Conservation (phyloP, 345 rosid genomes). For the Dimocarpus longan region DNA sequence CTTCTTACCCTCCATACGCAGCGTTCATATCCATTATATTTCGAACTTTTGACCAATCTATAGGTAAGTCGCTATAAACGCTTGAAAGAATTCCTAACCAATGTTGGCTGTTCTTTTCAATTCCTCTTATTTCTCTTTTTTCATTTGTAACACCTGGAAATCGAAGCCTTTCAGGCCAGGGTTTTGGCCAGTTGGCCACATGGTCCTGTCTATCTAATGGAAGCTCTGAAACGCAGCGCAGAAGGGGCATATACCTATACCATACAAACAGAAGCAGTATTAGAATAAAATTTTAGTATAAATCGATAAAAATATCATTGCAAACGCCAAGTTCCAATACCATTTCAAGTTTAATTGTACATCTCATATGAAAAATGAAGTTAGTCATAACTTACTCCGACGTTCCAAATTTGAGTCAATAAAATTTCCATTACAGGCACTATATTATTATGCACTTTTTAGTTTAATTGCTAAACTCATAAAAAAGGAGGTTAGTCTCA, state of each 20-base stretch:
- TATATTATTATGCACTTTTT: too few relatives aligned
- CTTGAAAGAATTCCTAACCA: constrained; percentile 73
- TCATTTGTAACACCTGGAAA: constrained; percentile 50
- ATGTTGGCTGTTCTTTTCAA: constrained; percentile 58
- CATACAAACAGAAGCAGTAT: neutral
- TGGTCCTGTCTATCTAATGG: constrained; percentile 50
- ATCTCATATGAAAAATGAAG: too few relatives aligned
- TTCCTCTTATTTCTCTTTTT: constrained; percentile 35
- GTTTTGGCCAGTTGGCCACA: constrained; percentile 59
- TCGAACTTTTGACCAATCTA: constrained; percentile 68
- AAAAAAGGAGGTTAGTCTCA: too few relatives aligned
- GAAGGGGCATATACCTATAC: constrained; percentile 72
- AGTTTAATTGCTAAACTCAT: too few relatives aligned
- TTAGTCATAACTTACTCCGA: too few relatives aligned
- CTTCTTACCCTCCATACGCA: constrained; percentile 82
- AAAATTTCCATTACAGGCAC: too few relatives aligned
- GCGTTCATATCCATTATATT: constrained; percentile 98
- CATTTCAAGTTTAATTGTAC: neutral
- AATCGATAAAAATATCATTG: neutral
- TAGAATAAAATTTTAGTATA: neutral
- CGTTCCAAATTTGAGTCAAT: too few relatives aligned
- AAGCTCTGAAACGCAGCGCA: constrained; percentile 62
- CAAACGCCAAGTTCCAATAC: neutral
- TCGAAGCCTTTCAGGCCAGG: constrained; percentile 83
- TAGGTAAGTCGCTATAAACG: constrained; percentile 54